Base-by-base conservation (phyloP, 2,329 filamentous ascomycete species). In the Thermothelomyces thermophilus region DNA sequence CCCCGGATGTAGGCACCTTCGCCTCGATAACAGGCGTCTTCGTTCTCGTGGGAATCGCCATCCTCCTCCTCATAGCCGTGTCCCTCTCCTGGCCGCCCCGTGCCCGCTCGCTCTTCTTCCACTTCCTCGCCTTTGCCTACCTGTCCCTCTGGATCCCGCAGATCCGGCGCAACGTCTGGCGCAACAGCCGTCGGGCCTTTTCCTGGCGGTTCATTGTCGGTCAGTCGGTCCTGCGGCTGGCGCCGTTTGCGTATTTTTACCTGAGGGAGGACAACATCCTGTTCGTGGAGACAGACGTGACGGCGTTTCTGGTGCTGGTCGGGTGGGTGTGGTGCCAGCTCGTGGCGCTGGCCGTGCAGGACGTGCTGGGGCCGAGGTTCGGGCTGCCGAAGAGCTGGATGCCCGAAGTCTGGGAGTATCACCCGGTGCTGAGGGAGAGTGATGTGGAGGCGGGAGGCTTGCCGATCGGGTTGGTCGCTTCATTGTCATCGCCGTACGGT, bases 101-200 rank as follows among this genome's bases (percentile, higher is more conserved):
- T 7, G 63, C 77, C 36, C 79, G 82, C 31, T 70, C 74, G 20
- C 62, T 71, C 44, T 84, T 83, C 63, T 71, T 80, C 60, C 80
- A 90, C 63, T 56, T 75, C 2, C 70, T 95, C 19, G 76, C 80
- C 2, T 81, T 91, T 60, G 57, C 78, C 46, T 96, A 96, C 64
- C 79, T 96, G 39, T 95, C 90, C 17, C 84, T 96, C 63, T 97
- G 91, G 91, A 64, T 83, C 1, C 91, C 93, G 0, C 93, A 98
- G 66, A 95, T 97, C 58, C 80, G 86, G 63, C 87, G 93, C 55
- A 98, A 98, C 65, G 75, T 86, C 46, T 82, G 87, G 68, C 87
- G 91, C 47, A 96, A 96, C 68, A 95, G 90, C 66, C 87, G 90
- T 35, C 87, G 87, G 60, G 90, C 91, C 1, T 74, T 97, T n/a